Base-by-base conservation (phyloP, 73 alveolate genomes). In the Symbiodinium pilosum region DNA sequence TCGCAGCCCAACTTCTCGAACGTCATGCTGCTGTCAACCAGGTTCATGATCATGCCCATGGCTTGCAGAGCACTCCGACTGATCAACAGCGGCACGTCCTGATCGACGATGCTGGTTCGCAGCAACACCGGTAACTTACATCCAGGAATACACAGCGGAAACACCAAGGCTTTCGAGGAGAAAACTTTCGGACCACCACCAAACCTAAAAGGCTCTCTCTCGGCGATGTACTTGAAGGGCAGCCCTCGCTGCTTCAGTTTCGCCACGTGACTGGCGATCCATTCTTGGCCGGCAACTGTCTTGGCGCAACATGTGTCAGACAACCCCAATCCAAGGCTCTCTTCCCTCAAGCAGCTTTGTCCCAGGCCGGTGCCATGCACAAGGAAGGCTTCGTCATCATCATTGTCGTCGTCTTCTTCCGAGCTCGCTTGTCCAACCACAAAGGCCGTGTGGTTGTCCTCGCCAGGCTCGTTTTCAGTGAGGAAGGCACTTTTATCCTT, bases 281-380 rank as follows among this genome's bases (percentile, higher is more conserved):
- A 84, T 1, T 28, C 6, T n/a, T 43, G 36, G 2, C 92, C 92
- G 4, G 92, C 92, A 11, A 84, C 92, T 9, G 73, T 43, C 2
- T 73, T 12, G 14, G 92, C 92, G 36, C 92, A 84, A 28, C 92
- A 84, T 0, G 92, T 84, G 44, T 84, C 92, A 41, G 75, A 42
- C 28, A 84, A 11, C 9, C 75, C 92, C 92, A 84, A 32, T 44
- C 14, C 75, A 43, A 11, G 71, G 44, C 44, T 20, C 12, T 38
- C 8, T 26, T 20, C 30, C 26, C 30, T 21, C 32, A 1, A 30
- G 43, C n/a, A 1, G 7, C 30, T 34, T 26, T 28, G n/a, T 3
- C 14, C 26, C 41, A 4, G 14, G 34, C 92, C 47, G 14, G 64
- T 12, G 9, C 43, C 59, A 4, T 39, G 20, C 36, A 41, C 92